Evolutionary conservation across 345 rosid species (phyloP).

Genomic region (Gossypium raimondii): DNA sequence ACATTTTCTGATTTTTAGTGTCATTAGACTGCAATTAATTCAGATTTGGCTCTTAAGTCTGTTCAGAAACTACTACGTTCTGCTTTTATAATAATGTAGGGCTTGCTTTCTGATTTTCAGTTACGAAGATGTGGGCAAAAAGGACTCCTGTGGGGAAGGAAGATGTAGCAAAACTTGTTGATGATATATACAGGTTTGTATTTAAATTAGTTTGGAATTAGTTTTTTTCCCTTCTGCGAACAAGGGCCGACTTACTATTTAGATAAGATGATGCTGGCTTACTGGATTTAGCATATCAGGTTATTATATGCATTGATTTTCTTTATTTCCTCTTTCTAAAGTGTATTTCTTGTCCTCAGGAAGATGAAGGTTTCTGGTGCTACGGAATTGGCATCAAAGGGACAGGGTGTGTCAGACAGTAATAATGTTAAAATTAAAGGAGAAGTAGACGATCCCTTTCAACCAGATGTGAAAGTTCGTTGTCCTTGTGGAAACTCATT

Average conservation of each 20-base stretch:
- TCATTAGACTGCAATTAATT: background rate
- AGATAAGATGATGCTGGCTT: background rate
- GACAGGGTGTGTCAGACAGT: background rate
- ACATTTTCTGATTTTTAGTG: background rate
- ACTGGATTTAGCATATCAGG: constrained; percentile 5
- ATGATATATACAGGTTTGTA: constrained; percentile 76
- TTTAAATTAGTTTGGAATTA: background rate
- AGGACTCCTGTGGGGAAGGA: constrained; percentile 66
- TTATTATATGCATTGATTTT: background rate
- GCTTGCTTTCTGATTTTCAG: constrained; percentile 33
- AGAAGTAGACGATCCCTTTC: background rate
- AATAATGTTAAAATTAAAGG: background rate
- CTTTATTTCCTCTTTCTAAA: constrained; percentile 13
- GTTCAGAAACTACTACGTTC: background rate
- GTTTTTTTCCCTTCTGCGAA: background rate
- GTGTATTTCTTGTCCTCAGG: background rate
- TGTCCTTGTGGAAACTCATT: constrained; percentile 5
- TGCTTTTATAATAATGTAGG: background rate
- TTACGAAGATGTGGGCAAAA: constrained; percentile 66
- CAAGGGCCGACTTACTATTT: background rate
- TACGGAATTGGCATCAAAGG: background rate
- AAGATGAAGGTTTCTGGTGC: constrained; percentile 6
- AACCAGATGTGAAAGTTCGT: background rate
- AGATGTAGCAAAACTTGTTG: constrained; percentile 81
- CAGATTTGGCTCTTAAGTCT: background rate